Evolutionary conservation across 202 grass and related monocot species (phyloP), one percentile per base, ranked within the genome.

Genomic region (Thinopyrum obtusiflorum): DNA sequence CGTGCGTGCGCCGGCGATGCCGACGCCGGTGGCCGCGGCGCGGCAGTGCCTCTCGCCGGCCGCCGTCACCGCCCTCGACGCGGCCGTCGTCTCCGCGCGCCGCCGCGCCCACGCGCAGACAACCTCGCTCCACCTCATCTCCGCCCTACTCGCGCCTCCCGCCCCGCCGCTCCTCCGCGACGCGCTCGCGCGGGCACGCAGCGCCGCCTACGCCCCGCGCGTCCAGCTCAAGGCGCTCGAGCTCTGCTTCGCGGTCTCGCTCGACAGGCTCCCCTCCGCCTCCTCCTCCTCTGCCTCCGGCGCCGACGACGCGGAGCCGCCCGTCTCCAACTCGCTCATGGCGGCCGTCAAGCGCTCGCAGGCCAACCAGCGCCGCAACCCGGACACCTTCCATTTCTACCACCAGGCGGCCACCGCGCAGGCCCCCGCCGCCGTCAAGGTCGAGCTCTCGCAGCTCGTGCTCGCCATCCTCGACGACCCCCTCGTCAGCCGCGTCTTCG

Each of bases 191-290:
- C 83, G 93, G 13, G 90, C 93, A 0, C 84, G 97, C 37, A 99
- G 97, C 90, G 79, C 90, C 64, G 93, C 90, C 17, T 94, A 89
- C 80, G 87, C 93, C 6, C 90, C 92, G 2, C 87, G 93, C 4
- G 81, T 97, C 9, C 93, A 99, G 93, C 91, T 99, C 85, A 97
- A 92, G 80, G 97, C 93, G 18, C 90, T 99, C 11, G 88, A 99
- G 4, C 88, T 94, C 20, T 99, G 97, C 88, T 99, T 99, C 88
- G 91, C 89, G 55, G 93, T 95, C 0, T 87, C 91, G 53, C 88
- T 98, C 26, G 91, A 98, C 80, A 81, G 90, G 44, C 90, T 92
- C 20, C 80, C 93, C 11, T 86, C 90, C 2, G 44, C 82, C 25
- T 65, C 89, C 2, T 7, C 62, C 21, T 46, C 78, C 4, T 47